phyloP scores from a whole-genome alignment of 1,284 basidiomycete species.

The Ganoderma lucidum region DNA sequence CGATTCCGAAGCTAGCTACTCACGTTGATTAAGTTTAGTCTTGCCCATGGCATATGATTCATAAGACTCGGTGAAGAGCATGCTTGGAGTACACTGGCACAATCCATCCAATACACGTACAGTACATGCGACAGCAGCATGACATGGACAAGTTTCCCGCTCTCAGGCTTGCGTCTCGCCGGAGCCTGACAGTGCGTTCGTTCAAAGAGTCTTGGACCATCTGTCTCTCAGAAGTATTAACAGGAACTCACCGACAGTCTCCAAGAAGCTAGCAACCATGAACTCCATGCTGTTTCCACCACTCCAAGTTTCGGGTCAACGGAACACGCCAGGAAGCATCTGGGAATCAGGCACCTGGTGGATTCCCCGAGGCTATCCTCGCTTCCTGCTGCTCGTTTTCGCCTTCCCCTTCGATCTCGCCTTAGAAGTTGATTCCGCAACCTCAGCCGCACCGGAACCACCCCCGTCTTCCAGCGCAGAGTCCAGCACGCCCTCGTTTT shows the following conservation, averaged over 20 bases:
- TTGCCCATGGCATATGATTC: background rate
- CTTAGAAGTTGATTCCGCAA: constrained; percentile 7
- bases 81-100: background rate
- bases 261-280: background rate
- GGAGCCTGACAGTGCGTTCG: background rate
- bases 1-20: no score
- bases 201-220: background rate
- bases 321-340: background rate
- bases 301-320: background rate
- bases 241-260: background rate
- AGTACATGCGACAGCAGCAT: background rate
- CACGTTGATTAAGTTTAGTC: no score
- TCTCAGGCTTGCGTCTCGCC: background rate
- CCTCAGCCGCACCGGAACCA: background rate
- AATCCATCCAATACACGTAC: background rate
- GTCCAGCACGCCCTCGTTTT: constrained; percentile 56
- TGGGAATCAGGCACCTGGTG: background rate
- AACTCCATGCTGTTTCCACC: background rate
- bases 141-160: background rate
- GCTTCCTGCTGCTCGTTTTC: constrained; percentile 10
- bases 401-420: constrained; percentile 14
- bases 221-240: background rate
- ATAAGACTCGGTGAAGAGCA: background rate
- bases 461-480: constrained; percentile 12
- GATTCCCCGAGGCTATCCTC: background rate